These are phyloP conservation scores for Acephala macrosclerotiorum DNA, from an alignment of 2,329 filamentous ascomycete species.

Conservation along the genomic window DNA sequence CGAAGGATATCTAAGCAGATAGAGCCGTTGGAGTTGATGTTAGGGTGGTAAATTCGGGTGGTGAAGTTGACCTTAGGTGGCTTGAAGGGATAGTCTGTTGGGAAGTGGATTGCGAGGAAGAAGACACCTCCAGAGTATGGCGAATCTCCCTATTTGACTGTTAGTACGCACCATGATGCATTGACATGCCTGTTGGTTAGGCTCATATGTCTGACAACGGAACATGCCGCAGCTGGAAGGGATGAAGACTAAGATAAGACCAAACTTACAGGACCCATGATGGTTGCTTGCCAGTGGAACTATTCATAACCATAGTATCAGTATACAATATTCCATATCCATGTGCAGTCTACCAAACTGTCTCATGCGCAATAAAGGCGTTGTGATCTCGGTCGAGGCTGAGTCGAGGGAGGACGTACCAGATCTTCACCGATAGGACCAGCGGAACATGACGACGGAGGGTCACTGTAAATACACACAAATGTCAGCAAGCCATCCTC, in stretches of 20 bases:
- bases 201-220: conserved; percentile 26
- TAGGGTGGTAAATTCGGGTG: conserved; percentile 98
- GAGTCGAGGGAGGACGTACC: conserved; percentile 66
- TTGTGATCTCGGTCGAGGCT: conserved; percentile 34
- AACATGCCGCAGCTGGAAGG: conserved; percentile 19
- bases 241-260: conserved; percentile 36
- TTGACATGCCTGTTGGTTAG: conserved; percentile 25
- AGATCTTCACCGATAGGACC: conserved; percentile 96
- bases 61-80: conserved; percentile 99
- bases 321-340: conserved; percentile 32
- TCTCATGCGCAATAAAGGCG: conserved; percentile 35
- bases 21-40: conserved; percentile 99
- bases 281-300: conserved; percentile 99
- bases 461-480: conserved; percentile 70
- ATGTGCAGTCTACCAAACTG: conserved; percentile 15
- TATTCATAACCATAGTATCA: conserved; percentile 52
- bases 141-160: conserved; percentile 76
- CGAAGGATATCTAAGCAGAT: conserved; percentile 98
- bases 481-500: conserved; percentile 33
- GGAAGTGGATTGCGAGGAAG: conserved; percentile 99
- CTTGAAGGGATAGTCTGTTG: conserved; percentile 99
- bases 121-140: conserved; percentile 98
- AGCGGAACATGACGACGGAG: conserved; percentile 97
- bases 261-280: conserved; percentile 95
- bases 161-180: conserved; percentile 31